Evolutionary conservation across 179 eudicot genomes (phyloP).

Genomic region (Heliamphora ciliata): DNA sequence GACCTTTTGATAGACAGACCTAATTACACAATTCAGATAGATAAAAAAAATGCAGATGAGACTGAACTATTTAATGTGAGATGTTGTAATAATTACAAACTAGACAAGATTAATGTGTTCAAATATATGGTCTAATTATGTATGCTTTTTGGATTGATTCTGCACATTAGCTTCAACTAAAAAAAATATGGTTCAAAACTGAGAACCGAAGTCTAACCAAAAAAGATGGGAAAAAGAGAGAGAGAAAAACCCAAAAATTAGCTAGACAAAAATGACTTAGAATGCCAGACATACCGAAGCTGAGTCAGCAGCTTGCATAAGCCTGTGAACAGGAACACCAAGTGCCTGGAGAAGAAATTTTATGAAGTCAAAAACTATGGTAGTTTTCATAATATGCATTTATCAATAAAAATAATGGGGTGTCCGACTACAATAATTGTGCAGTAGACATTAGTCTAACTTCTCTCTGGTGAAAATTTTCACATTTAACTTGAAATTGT

Average conservation of each 20-base stretch:
- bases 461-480: neutral
- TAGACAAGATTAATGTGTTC: neutral
- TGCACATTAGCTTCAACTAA: neutral
- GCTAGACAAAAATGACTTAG: neutral
- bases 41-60: neutral
- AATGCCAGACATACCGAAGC: slow-evolving; percentile 51
- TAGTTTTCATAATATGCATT: neutral
- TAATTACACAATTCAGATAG: slow-evolving; percentile 18
- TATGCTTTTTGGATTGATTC: neutral
- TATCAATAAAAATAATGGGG: neutral
- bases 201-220: neutral
- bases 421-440: neutral
- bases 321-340: slow-evolving; percentile 77
- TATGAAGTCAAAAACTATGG: neutral
- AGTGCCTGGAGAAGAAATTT: slow-evolving; percentile 54
- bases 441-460: neutral
- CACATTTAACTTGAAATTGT: neutral
- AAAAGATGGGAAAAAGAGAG: neutral
- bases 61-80: neutral
- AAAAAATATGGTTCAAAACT: neutral
- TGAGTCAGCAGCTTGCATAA: slow-evolving; percentile 93
- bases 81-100: neutral
- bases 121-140: neutral
- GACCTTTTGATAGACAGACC: slow-evolving; percentile 94
- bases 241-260: neutral